phyloP scores from a whole-genome alignment of 192 early-diverging fungal genomes.

The Obelidium mucronatum region DNA sequence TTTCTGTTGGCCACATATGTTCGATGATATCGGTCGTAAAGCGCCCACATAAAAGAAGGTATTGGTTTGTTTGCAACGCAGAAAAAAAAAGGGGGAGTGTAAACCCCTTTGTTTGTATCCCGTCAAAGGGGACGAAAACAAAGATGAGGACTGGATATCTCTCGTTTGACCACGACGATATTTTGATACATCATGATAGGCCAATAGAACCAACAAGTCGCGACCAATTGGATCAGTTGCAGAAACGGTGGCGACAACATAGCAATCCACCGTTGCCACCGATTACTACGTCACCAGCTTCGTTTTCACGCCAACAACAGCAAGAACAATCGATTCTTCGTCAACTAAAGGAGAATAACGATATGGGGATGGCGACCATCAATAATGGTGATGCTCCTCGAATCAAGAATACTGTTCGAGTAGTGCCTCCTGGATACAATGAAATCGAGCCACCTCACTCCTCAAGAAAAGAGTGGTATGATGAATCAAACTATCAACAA shows the following conservation, averaged over 20 bases:
- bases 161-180: constrained; percentile 19
- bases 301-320: neutral
- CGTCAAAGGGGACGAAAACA: no score
- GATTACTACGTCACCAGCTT: neutral
- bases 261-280: neutral
- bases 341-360: no score
- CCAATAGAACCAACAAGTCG: neutral
- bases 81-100: no score
- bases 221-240: neutral
- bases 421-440: neutral
- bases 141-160: constrained; percentile 22
- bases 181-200: neutral
- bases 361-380: neutral
- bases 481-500: neutral
- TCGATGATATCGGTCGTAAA: constrained; percentile 32
- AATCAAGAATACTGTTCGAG: neutral
- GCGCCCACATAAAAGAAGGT: constrained; percentile 14
- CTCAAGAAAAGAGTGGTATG: neutral
- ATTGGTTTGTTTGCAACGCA: neutral
- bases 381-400: neutral
- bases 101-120: neutral
- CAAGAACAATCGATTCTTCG: neutral
- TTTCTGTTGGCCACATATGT: neutral
- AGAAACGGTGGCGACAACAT: neutral
- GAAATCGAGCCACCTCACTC: neutral